phyloP scores from a whole-genome alignment of 2,329 filamentous ascomycete genomes.

The Diaporthe sp. region DNA sequence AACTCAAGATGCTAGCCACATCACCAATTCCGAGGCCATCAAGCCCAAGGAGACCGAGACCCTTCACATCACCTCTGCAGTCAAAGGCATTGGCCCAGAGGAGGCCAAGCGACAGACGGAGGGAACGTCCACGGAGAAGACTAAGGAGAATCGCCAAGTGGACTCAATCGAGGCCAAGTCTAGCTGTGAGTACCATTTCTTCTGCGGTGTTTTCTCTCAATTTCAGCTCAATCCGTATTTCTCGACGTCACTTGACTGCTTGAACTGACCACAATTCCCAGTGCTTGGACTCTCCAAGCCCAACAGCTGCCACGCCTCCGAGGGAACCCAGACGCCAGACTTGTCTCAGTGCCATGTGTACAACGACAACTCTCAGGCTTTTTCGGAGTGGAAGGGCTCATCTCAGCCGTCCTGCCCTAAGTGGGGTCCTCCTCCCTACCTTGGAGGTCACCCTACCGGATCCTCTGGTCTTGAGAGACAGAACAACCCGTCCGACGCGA shows the following conservation, averaged over 20 bases:
- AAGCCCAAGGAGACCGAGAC: background rate
- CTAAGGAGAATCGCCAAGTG: background rate
- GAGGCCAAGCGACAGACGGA: background rate
- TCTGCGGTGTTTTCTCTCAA: background rate
- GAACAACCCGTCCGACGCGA: background rate
- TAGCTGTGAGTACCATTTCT: background rate
- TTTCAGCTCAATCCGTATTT: background rate
- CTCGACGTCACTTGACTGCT: no score
- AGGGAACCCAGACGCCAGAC: background rate
- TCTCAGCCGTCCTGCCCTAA: constrained; percentile 6
- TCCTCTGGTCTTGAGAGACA: background rate
- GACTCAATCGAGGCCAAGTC: background rate
- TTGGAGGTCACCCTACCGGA: background rate
- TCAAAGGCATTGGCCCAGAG: background rate
- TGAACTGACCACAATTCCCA: background rate
- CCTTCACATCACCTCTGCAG: background rate
- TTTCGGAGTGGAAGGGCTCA: constrained; percentile 21
- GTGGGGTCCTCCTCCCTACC: constrained; percentile 4
- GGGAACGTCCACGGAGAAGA: background rate
- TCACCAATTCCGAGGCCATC: background rate
- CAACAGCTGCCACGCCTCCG: background rate
- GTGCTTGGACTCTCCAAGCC: background rate
- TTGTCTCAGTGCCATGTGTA: background rate
- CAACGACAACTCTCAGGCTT: background rate
- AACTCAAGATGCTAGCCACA: background rate